Conservation (phyloP, 2,329 filamentous ascomycete genomes). For the Tolypocladium album region DNA sequence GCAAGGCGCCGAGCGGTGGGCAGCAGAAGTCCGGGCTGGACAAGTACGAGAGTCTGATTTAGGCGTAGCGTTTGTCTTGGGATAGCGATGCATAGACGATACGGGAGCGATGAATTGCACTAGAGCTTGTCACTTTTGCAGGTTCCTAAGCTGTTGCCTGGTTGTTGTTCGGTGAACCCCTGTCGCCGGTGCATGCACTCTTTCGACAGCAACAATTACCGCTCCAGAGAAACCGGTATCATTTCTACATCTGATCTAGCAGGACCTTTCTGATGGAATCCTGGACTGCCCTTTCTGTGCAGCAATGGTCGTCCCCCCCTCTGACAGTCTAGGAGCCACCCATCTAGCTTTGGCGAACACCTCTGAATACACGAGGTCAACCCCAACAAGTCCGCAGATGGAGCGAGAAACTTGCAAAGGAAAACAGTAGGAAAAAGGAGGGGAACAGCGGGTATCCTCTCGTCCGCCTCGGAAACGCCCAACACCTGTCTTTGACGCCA, state of each 20-base stretch:
- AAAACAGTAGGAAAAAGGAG: neutral
- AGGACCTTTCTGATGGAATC: neutral
- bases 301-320: neutral
- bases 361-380: neutral
- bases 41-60: conserved; percentile 59
- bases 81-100: neutral
- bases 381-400: neutral
- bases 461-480: neutral
- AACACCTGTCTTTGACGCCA: neutral
- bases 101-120: neutral
- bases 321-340: neutral
- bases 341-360: neutral
- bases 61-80: conserved; percentile 6
- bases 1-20: conserved; percentile 12
- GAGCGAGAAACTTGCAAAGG: neutral
- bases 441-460: neutral
- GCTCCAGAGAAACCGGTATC: neutral
- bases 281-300: neutral
- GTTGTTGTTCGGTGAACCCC: neutral
- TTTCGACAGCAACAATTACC: neutral
- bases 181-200: neutral
- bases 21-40: conserved; percentile 45
- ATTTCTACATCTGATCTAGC: neutral
- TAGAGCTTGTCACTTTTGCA: neutral
- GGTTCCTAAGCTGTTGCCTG: neutral